These are phyloP conservation scores for Volvariella volvacea DNA, from an alignment of 1,284 basidiomycete species.

Conservation along the genomic window DNA sequence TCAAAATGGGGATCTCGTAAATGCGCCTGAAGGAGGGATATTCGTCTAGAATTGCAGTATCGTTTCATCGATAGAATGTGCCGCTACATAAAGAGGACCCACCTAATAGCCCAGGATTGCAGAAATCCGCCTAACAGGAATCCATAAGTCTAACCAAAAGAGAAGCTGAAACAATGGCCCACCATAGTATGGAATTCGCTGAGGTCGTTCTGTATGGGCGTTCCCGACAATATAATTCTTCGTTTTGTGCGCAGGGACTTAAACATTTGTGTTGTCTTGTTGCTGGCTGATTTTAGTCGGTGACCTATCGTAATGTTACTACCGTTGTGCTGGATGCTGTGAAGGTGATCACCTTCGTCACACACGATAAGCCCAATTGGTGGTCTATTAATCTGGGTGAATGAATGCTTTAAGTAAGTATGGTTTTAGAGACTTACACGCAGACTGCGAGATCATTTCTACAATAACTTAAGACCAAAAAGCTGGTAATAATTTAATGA, in stretches of 20 bases:
- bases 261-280: constrained; percentile 90
- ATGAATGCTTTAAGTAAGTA: constrained; percentile 1
- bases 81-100: constrained; percentile 11
- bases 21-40: constrained; percentile 72
- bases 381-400: constrained; percentile 44
- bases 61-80: too few relatives aligned
- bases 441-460: constrained; percentile 59
- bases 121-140: constrained; percentile 73
- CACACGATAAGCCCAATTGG: constrained; percentile 92
- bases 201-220: constrained; percentile 96
- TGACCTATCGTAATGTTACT: constrained; percentile 53
- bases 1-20: constrained; percentile 88
- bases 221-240: constrained; percentile 89
- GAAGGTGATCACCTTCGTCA: constrained; percentile 69
- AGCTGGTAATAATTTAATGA: constrained; percentile 17
- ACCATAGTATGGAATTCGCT: constrained; percentile 97
- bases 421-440: constrained; percentile 36
- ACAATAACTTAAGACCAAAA: constrained; percentile 4
- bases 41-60: constrained; percentile 46
- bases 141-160: constrained; percentile 1
- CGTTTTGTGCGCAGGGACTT: constrained; percentile 69
- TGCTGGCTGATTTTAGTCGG: constrained; percentile 86
- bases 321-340: neutral
- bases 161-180: constrained; percentile 14
- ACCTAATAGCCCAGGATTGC: constrained; percentile 88